These are phyloP conservation scores for Fusarium odoratissimum DNA, from an alignment of 2,329 filamentous ascomycete species.

Conservation along the genomic window DNA sequence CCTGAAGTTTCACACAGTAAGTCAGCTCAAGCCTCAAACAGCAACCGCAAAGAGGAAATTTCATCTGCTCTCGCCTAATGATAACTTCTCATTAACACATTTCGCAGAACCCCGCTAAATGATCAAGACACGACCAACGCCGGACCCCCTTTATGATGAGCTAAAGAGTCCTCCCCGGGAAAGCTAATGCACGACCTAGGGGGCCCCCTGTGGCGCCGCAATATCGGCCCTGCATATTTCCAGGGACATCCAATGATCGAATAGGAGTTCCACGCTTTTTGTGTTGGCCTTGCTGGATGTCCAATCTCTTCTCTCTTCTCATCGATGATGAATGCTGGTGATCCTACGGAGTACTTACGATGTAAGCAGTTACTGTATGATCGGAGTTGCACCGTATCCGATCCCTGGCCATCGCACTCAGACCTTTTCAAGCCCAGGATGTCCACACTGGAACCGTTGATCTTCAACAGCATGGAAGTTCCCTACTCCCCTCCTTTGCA, in stretches of 20 bases:
- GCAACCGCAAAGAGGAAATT: neutral
- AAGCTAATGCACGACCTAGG: conserved; percentile 33
- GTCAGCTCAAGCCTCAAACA: neutral
- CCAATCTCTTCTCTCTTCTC: conserved; percentile 41
- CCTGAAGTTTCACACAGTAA: neutral
- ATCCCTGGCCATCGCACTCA: conserved; percentile 11
- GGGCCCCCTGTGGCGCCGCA: conserved; percentile 29
- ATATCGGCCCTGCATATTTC: conserved; percentile 36
- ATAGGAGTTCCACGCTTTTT: conserved; percentile 34
- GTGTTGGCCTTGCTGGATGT: conserved; percentile 18
- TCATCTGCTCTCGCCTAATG: conserved; percentile 9
- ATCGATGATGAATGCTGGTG: conserved; percentile 17
- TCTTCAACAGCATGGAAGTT: conserved; percentile 22
- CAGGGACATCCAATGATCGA: conserved; percentile 25
- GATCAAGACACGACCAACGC: conserved; percentile 1
- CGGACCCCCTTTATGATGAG: conserved; percentile 8
- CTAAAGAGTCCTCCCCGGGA: conserved; percentile 39
- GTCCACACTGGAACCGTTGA: conserved; percentile 27
- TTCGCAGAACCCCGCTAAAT: neutral
- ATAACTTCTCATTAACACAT: conserved; percentile 22
- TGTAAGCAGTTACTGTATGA: neutral
- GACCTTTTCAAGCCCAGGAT: neutral
- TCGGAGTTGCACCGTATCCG: conserved; percentile 22
- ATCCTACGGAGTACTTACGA: conserved; percentile 7
- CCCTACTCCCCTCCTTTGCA: conserved; percentile 2